These are phyloP conservation scores for Thamnidium elegans DNA, from an alignment of 192 early-diverging fungal species.

Conservation along the genomic window DNA sequence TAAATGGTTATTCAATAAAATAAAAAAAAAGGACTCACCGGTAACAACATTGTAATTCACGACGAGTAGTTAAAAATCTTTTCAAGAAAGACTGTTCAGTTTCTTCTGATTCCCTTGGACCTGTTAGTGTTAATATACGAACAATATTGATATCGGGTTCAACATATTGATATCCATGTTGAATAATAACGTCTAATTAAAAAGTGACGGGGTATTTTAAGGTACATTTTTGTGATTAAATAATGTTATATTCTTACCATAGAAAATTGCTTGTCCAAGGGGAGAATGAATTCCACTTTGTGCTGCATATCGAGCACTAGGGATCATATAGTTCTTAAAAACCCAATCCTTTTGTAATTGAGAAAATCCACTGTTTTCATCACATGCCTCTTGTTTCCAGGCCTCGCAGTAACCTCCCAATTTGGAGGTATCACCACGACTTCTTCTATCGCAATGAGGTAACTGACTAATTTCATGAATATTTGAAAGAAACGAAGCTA, in stretches of 20 bases:
- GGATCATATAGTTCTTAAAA: constrained; percentile 15
- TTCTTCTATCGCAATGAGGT: constrained; percentile 3
- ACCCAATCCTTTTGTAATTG: constrained; percentile 16
- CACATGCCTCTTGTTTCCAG: constrained; percentile 12
- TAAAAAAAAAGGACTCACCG: constrained; percentile 9
- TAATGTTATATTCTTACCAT: no score
- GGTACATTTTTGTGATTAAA: no score
- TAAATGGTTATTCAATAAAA: no score
- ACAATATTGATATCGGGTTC: constrained; percentile 33
- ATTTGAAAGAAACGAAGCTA: constrained; percentile 12
- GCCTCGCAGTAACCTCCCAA: constrained; percentile 5
- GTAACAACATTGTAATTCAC: constrained; percentile 28
- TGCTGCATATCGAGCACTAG: constrained; percentile 24
- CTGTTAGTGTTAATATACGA: constrained; percentile 26
- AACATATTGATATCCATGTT: constrained; percentile 34
- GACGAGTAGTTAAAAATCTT: constrained; percentile 26
- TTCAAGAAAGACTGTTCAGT: constrained; percentile 22
- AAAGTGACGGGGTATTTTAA: no score
- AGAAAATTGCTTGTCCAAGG: constrained; percentile 35
- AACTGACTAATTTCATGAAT: constrained; percentile 1
- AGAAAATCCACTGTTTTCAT: neutral
- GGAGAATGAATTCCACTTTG: constrained; percentile 11
- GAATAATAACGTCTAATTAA: constrained; percentile 34
- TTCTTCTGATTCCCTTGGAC: constrained; percentile 13
- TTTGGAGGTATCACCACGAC: neutral